These are phyloP conservation scores for Edaphochlamys debaryana DNA, from an alignment of 139 green algal species.

Conservation along the genomic window DNA sequence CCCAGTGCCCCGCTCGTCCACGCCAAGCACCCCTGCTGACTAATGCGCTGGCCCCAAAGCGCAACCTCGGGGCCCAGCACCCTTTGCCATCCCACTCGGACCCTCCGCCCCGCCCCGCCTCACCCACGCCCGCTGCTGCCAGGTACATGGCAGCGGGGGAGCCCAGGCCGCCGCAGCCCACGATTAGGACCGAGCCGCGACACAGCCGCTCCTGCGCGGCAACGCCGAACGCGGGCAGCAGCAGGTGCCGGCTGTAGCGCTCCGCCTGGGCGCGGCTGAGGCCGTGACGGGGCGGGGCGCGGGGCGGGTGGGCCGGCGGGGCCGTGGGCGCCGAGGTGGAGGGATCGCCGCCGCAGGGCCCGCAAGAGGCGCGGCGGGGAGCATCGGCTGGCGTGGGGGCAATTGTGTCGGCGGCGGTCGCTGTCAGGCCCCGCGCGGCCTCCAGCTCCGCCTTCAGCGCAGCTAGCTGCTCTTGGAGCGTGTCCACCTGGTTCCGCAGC, in stretches of 20 bases:
- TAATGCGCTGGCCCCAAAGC: no score
- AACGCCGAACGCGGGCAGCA: constrained; percentile 85
- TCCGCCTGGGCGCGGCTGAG: constrained; percentile 75
- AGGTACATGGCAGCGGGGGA: constrained; percentile 88
- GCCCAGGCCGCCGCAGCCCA: constrained; percentile 92
- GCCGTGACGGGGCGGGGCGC: constrained; percentile 44
- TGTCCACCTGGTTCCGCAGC: neutral
- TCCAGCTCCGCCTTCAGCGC: neutral
- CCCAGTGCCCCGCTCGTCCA: no score
- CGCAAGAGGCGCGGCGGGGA: no score
- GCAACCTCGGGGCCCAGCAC: no score
- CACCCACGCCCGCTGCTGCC: constrained; percentile 81
- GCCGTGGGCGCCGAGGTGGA: neutral
- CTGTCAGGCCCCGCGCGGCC: neutral
- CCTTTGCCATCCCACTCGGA: no score
- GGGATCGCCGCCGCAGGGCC: no score
- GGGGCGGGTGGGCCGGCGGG: neutral
- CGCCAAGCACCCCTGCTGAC: neutral
- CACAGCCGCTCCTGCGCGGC: constrained; percentile 78
- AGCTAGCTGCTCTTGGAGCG: neutral
- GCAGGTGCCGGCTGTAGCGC: constrained; percentile 88
- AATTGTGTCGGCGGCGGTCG: no score
- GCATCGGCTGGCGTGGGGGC: no score
- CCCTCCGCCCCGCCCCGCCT: no score
- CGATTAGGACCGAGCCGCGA: constrained; percentile 75